Percentiles rank a stretch among this genome's conserved stretches.
Evolutionary conservation across 176 grass and related monocot species (phyloP).

Genomic region (Phoenix roebelenii): DNA sequence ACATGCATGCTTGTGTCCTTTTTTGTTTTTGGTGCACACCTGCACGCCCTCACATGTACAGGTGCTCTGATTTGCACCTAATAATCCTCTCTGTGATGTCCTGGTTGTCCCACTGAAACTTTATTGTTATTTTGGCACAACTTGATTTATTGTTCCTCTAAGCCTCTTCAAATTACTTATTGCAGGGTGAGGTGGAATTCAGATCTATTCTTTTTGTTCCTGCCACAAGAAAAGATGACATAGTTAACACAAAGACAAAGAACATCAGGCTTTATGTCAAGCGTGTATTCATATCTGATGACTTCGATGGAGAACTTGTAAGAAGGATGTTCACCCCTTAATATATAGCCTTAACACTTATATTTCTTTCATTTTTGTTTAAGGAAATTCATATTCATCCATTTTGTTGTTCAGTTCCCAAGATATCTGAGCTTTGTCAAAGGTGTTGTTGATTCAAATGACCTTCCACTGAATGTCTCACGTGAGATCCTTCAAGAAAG

Average conservation of each 20-base stretch:
- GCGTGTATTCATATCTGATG: constrained; percentile 94
- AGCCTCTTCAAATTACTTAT: constrained; percentile 9
- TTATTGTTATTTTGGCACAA: neutral
- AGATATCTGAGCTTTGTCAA: constrained; percentile 98
- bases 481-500: constrained; percentile 99
- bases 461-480: constrained; percentile 95
- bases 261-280: constrained; percentile 96
- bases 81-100: no score
- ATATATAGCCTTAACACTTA: no score
- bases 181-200: constrained; percentile 97
- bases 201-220: constrained; percentile 95
- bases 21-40: no score
- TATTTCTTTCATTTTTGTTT: no score
- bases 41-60: no score
- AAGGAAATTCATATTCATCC: no score
- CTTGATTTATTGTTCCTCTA: neutral
- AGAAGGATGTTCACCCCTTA: constrained; percentile 1
- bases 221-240: constrained; percentile 69
- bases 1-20: no score
- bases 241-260: constrained; percentile 79
- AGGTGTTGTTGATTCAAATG: constrained; percentile 96
- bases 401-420: constrained; percentile 47
- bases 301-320: constrained; percentile 94
- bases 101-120: neutral
- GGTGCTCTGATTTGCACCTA: no score